A percentile compares a stretch with the other conserved stretches of the same genome.
phyloP scores from a whole-genome alignment of 805 yeast genomes.

The Wickerhamomyces chaumierensis region DNA sequence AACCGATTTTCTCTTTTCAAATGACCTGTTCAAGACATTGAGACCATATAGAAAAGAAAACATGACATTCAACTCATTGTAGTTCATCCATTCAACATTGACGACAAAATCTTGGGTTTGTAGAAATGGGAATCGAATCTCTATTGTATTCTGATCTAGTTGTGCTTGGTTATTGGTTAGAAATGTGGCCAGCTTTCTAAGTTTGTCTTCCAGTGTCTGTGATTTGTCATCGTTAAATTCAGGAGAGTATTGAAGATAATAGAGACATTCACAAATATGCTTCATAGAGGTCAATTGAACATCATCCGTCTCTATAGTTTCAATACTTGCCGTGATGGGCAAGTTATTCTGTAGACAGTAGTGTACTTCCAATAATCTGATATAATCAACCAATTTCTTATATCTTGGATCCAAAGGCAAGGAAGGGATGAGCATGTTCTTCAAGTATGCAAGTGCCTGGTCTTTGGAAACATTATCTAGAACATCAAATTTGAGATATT shows the following conservation, averaged over 20 bases:
- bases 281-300: neutral
- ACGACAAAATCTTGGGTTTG: neutral
- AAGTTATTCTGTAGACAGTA: neutral
- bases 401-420: neutral
- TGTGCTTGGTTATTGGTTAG: neutral
- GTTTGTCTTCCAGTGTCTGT: neutral
- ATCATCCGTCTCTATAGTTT: neutral
- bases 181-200: neutral
- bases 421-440: neutral
- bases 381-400: neutral
- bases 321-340: neutral
- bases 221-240: neutral
- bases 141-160: neutral
- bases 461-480: neutral
- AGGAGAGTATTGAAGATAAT: neutral
- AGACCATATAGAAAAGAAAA: slow-evolving; percentile 8
- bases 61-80: slow-evolving; percentile 2
- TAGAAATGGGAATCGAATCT: neutral
- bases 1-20: slow-evolving; percentile 13
- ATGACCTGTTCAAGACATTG: slow-evolving; percentile 7
- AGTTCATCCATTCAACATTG: slow-evolving; percentile 3
- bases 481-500: neutral
- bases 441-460: neutral
- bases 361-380: neutral
- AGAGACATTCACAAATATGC: neutral